Percentiles rank a stretch among this genome's conserved stretches.
These are phyloP conservation scores for Zasmidium cellare DNA, from an alignment of 2,329 filamentous ascomycete genomes.

Conservation along the genomic window DNA sequence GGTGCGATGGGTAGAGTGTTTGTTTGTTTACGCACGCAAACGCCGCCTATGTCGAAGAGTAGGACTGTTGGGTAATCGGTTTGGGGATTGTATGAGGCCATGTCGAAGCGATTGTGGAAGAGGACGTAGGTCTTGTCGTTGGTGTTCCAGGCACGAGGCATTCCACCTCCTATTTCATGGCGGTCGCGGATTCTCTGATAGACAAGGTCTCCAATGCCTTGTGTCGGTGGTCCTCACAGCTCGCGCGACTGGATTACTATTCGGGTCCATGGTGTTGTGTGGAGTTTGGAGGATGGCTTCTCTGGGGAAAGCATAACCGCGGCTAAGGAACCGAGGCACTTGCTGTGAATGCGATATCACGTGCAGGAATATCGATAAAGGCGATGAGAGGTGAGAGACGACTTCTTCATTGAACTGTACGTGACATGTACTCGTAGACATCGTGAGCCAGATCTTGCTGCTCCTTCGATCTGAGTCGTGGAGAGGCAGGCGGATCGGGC, in stretches of 20 bases:
- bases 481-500: constrained; percentile 1
- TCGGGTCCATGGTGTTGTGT: background rate
- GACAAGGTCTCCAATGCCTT: background rate
- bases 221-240: background rate
- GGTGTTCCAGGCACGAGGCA: constrained; percentile 20
- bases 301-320: constrained; percentile 1
- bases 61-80: constrained; percentile 63
- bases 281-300: background rate
- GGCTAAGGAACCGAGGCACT: background rate
- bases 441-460: constrained; percentile 1
- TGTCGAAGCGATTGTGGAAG: constrained; percentile 24
- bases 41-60: constrained; percentile 93
- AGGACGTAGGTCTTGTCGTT: constrained; percentile 25
- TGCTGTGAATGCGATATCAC: too few relatives aligned
- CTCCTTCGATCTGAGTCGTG: background rate
- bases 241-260: background rate
- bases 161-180: background rate
- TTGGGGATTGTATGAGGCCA: constrained; percentile 14
- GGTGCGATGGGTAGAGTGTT: too few relatives aligned
- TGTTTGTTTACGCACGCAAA: constrained; percentile 91
- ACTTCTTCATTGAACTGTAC: background rate
- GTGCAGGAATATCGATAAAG: too few relatives aligned
- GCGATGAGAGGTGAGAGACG: background rate
- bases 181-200: background rate
- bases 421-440: background rate